Percentiles rank a stretch among this genome's conserved stretches.
Conservation (phyloP, 2,329 filamentous ascomycete species). For the Cordyceps militaris region DNA sequence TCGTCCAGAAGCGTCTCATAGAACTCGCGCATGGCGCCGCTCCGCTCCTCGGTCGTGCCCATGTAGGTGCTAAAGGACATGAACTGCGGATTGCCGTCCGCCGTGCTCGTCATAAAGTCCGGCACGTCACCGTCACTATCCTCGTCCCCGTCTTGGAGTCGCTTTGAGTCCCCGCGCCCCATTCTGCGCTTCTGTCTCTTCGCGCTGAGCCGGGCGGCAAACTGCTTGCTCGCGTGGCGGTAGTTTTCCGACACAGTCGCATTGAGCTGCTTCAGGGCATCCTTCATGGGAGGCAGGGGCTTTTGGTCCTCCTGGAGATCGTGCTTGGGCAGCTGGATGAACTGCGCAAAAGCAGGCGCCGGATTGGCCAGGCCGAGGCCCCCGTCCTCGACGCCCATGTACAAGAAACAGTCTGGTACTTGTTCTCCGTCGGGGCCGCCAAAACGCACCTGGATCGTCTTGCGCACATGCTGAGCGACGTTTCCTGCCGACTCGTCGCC, state of each 20-base stretch:
- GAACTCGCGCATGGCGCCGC: background rate
- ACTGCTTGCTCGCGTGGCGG: conserved; percentile 1
- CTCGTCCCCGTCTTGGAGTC: background rate
- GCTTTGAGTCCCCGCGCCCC: background rate
- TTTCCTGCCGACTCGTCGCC: conserved; percentile 33
- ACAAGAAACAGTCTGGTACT: conserved; percentile 35
- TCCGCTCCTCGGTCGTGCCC: conserved; percentile 1
- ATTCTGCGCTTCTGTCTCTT: background rate
- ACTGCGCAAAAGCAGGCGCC: conserved; percentile 6
- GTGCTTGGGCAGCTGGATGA: background rate
- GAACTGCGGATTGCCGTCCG: conserved; percentile 1
- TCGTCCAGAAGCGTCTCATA: conserved; percentile 1
- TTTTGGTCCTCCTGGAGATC: background rate
- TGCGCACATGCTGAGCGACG: conserved; percentile 38
- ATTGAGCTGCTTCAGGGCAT: background rate
- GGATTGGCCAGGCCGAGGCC: conserved; percentile 35
- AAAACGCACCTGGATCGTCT: conserved; percentile 43
- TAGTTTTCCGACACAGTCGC: background rate
- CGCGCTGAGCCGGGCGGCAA: background rate
- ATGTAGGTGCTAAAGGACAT: conserved; percentile 11
- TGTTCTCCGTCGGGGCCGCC: conserved; percentile 21
- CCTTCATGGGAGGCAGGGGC: conserved; percentile 1
- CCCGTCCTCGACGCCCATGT: conserved; percentile 32
- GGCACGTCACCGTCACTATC: background rate
- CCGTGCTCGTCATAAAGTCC: background rate